Evolutionary conservation across 2,329 filamentous ascomycete genomes (phyloP), one percentile per base, ranked within the genome.

Genomic region (Fusarium humuli): DNA sequence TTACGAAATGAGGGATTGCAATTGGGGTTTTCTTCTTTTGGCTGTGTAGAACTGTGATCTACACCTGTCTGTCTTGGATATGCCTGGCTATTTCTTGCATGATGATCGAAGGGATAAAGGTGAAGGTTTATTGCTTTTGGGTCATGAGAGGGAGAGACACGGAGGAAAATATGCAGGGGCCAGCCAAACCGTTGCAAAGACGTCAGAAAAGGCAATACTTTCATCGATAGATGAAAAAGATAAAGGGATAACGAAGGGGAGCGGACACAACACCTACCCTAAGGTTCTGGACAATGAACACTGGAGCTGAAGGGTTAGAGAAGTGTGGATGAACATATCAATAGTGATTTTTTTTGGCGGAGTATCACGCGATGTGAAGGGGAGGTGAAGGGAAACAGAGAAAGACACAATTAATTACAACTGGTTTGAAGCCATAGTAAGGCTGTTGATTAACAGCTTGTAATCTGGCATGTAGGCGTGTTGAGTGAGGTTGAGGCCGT

Each of bases 91-190:
- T 67, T 67, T 71, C 56, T 27, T 57, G 63, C 67, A 71, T 70
- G 34, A 47, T 23, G n/a, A 53, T 53, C 23, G 58, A 69, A 70
- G 69, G 58, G 66, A 45, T 56, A 49, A 20, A 54, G 53, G 54
- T 71, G 59, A 71, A 71, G 68, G 64, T 56, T 70, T 71, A 46
- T 57, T 70, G 67, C 62, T 64, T 70, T 67, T 65, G 22, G 37
- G 25, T 27, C 34, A 64, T 9, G 10, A 29, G 44, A 60, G 45
- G 53, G 63, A 64, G 63, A 68, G 44, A 71, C 59, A 47, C 20
- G 34, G 30, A 46, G 29, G 71, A n/a, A 25, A 30, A 22, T 27
- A 57, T 56, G 52, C 40, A 70, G 49, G 67, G 63, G 45, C 29
- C 10, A 16, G 52, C 42, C 48, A 52, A 60, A 27, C 32, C 20